Evolutionary conservation across 1,139 yeast species (phyloP), one percentile per base, ranked within the genome.

Genomic region (Blastobotrys apis): DNA sequence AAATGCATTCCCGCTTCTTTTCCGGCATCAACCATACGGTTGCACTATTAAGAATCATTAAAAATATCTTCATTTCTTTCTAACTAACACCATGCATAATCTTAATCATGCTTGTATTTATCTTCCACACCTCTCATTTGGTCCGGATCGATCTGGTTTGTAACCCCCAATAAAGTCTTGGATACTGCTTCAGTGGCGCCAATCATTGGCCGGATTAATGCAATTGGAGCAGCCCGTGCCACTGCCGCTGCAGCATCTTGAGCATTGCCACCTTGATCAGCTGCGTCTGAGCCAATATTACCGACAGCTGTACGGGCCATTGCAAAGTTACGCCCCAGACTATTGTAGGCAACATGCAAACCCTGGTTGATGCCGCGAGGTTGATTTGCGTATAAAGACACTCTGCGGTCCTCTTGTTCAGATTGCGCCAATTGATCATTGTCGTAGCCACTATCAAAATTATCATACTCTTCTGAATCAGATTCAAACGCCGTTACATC

Each of bases 151-250:
- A 88, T 68, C 51, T 82, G 84, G 60, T 88, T 88, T 34, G 90
- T 80, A 6, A 90, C 73, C 1, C 97, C 97, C 69, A 87, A 74
- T 45, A 90, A 68, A 0, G 95, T 76, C 57, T 80, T 84, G 17
- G 92, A 83, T 3, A 90, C 72, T 0, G 95, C 95, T 60, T 88
- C 97, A 0, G 97, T 85, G 0, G 95, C 88, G 1, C 97, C 97
- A 53, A 90, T 88, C 57, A 87, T 74, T 1, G 97, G 97, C 39
- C 97, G 66, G 2, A 90, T 74, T 15, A 90, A 64, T 6, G 88
- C 81, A 19, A 86, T 77, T 0, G 97, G 97, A 0, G 95, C 79
- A 1, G 84, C 86, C 53, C 76, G 77, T 23, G 84, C 80, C n/a
- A 87, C 71, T 0, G 85, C 79, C 19, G 70, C 68, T 1, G 84